Evolutionary conservation across 805 yeast genomes (phyloP), one percentile per base, ranked within the genome.

Genomic region (Yamadazyma paraphyllophila): DNA sequence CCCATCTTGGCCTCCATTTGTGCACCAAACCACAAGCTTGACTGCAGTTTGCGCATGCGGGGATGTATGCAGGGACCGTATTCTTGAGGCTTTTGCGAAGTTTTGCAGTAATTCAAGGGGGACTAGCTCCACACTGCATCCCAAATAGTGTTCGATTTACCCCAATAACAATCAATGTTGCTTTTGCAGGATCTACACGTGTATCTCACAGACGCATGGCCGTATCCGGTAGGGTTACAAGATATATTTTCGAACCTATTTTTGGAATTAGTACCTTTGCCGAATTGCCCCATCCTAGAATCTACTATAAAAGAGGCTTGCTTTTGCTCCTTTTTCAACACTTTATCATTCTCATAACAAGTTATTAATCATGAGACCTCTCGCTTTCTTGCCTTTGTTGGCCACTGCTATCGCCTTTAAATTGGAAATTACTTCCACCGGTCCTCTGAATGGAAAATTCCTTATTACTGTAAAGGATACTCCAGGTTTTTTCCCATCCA

Each of bases 401-500:
- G 36, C 36, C 20, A 33, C 36, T 33, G 20, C 36, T 33, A 33
- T 33, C 24, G 36, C 36, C 15, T 33, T 33, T 14, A 33, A 33
- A 33, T 33, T 33, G 20, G 24, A 33, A 14, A 17, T 33, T 9
- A 17, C 34, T 12, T 13, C 20, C 12, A 20, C 27, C 2, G 24
- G 15, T 16, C n/a, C 15, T 5, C 16, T n/a, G 15, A 35, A 37
- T 25, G 67, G 66, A 32, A 43, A 55, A 13, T 63, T 61, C 32
- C 47, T 71, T 31, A 45, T 52, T 38, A 45, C 60, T 32, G 44
- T 44, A 34, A 78, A 72, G 53, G 74, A 67, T 54, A 78, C 77
- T 52, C 78, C 78, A 36, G 78, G 69, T 48, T 56, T 71, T 49
- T 57, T 64, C 60, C 73, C 68, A 57, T 49, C 66, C 15, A 64